Base-by-base conservation (phyloP, 257 asterid genomes). In the Marsdenia floribunda region DNA sequence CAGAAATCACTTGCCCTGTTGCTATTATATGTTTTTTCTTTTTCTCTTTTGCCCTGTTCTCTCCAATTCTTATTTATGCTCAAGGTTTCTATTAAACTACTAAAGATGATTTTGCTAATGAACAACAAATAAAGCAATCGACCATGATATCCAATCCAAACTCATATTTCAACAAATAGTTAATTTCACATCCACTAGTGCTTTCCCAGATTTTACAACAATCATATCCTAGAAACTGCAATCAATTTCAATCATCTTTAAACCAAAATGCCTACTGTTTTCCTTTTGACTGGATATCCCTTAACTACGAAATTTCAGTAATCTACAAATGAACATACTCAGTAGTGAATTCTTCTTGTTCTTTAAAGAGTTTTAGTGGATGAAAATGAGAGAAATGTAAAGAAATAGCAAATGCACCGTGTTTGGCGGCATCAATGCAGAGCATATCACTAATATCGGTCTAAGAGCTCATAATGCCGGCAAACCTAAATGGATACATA, bases 381-480 rank as follows among this genome's bases (percentile, higher is more conserved):
- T 5, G 73, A 21, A 75, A 50, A 66, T 54, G 26, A 53, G 49
- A 75, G 35, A 55, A 65, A 21, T 26, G 21, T 35, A 72, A 19
- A 54, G 14, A 29, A 38, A 37, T 15, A 12, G 6, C 4, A 72
- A 37, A 57, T 44, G 7, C 19, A 26, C 4, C 1, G 9, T 21
- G 16, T 38, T 21, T 40, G 63, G 19, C 38, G n/a, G 37, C 18
- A 73, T 35, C 21, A 73, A 19, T 52, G 29, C 15, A 46, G 44
- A 14, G 3, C 12, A 22, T 12, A 46, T n/a, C 3, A 55, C 6
- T 21, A 55, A n/a, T 59, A 59, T 14, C 65, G 5, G 22, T 55
- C 0, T 10, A 26, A 13, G 5, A 24, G 46, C 5, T 4, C 16
- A 16, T 64, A n/a, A 64, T 35, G 47, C 47, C 47, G 24, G 47